Evolutionary conservation across 352 stramenopile genomes (phyloP).

Genomic region (Phytophthora foliorum): DNA sequence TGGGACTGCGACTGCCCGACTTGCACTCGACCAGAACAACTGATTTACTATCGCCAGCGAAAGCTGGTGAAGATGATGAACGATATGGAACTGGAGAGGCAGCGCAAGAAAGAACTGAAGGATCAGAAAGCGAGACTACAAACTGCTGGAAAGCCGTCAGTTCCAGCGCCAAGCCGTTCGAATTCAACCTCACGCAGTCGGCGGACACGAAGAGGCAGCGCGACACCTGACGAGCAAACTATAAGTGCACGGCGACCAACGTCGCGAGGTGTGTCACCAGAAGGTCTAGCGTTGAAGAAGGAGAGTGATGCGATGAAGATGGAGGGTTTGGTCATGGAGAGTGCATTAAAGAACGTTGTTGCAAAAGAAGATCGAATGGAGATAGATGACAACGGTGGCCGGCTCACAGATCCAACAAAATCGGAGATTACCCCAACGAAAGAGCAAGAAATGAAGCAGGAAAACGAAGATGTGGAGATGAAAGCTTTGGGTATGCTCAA

Average conservation of each 20-base stretch:
- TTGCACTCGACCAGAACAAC: conserved; percentile 46
- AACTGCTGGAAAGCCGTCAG: conserved; percentile 10
- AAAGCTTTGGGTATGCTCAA: background rate
- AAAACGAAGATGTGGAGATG: too few species aligned
- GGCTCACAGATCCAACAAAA: background rate
- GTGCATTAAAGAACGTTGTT: background rate
- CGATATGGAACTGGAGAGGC: conserved; percentile 42
- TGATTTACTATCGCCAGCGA: conserved; percentile 44
- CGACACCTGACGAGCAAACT: conserved; percentile 2
- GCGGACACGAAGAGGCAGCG: conserved; percentile 20
- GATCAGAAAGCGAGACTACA: conserved; percentile 28
- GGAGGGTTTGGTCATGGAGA: background rate
- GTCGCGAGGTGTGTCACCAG: background rate
- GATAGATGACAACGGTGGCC: background rate
- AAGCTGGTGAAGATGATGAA: conserved; percentile 61
- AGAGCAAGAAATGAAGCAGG: too few species aligned
- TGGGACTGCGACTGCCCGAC: conserved; percentile 56
- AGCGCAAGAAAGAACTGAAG: conserved; percentile 29
- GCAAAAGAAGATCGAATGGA: conserved; percentile 11
- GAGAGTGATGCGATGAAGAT: background rate
- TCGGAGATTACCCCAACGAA: background rate
- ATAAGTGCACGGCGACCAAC: background rate
- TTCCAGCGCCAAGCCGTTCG: conserved; percentile 14
- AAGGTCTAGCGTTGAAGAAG: background rate
- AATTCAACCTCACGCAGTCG: conserved; percentile 25